Base-by-base conservation (phyloP, 495 filamentous ascomycete species). In the Aspergillus conjunctus region DNA sequence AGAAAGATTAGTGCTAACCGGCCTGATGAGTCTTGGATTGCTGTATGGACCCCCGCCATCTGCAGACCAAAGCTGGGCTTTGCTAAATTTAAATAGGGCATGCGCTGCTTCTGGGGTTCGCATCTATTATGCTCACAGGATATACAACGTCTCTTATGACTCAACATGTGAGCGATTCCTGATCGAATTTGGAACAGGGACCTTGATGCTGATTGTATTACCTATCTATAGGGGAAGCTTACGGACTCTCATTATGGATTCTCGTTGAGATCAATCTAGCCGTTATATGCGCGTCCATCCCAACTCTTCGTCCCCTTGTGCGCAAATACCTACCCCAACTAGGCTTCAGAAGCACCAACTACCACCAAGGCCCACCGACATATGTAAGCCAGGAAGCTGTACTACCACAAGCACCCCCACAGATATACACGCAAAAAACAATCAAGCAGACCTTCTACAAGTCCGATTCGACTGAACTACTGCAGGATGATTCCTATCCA, bases 211-310 rank as follows among this genome's bases (percentile, higher is more conserved):
- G 11, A 41, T 14, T 9, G 3, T 41, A 8, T 12, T 11, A n/a
- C 15, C 39, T 15, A 56, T 22, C 39, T 15, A 56, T 22, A 56
- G 54, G 54, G 55, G 55, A 58, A 7, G 55, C 22, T 1, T 58
- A 58, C 12, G 17, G 20, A 46, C n/a, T 50, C 4, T 58, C 10
- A 20, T 22, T 58, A 39, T 58, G 55, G 55, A 50, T 58, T 22
- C 43, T 58, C 26, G 43, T 58, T n/a, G 55, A 58, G 26, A 31
- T 49, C 30, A 58, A 58, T 18, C 55, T 58, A 8, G 41, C 55
- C 7, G 55, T 58, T 17, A 48, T 58, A 14, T 58, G 55, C 43
- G 55, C 55, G 1, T 49, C 41, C 3, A 50, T 58, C 41, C 55
- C 55, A 9, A 58, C 55, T 4, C 41, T 58, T 20, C 55, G 55